Evolutionary conservation across 495 filamentous ascomycete species (phyloP), one percentile per base, ranked within the genome.

Genomic region (Lophiostoma macrostomum): DNA sequence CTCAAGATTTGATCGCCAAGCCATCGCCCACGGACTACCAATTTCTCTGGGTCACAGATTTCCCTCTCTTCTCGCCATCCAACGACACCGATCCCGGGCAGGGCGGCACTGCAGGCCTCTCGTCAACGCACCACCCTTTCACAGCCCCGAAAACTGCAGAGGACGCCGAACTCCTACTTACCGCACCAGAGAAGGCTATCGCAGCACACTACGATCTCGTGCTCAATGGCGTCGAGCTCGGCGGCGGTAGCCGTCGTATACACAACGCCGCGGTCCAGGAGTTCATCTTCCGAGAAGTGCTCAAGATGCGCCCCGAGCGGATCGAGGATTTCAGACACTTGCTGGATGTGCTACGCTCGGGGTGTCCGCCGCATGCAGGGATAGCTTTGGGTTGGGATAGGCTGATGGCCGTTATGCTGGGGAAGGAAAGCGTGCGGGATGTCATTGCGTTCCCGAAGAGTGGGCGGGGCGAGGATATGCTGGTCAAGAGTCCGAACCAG

Each of bases 391-490:
- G 93, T 0, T 95, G 95, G 63, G 93, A 98, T 64, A 81, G 93
- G 30, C 71, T 97, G 25, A 73, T 93, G n/a, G 83, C 93, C 5
- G 74, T 95, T 4, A 79, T 97, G 73, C 74, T 83, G 18, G 83
- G 84, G 10, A 84, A 79, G 37, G 81, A 87, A 19, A 84, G 81
- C 5, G 79, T 98, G 7, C 71, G 86, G 47, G 91, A 98, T 73
- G 93, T 97, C 13, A 95, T 96, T 65, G 91, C 91, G 0, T 98
- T 98, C 67, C 93, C 93, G 2, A 98, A 98, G 72, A 86, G 76
- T 42, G 86, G 86, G 28, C 91, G 84, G 68, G 88, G 89, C 0
- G 86, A 91, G 63, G 93, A 98, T 70, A 66, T 78, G 23, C 77
- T 90, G 67, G 88, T 96, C 13, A 80, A 80, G 38, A 85, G 83